phyloP scores from a whole-genome alignment of 2,329 filamentous ascomycete species.

The Herpotrichia juniperi region DNA sequence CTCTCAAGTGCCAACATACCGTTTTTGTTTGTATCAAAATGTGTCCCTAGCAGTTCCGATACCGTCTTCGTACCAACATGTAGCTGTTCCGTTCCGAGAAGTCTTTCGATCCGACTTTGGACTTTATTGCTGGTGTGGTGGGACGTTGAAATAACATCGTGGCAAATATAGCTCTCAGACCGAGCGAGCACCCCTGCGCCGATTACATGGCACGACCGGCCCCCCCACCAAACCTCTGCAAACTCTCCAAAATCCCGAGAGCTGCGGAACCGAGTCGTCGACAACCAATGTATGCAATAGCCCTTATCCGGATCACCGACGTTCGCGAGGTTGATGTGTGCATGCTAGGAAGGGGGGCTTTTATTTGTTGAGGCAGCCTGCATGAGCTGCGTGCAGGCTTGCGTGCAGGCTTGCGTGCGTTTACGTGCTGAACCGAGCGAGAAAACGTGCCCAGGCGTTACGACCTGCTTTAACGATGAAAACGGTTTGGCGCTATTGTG shows the following conservation, averaged over 20 bases:
- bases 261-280: neutral
- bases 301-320: neutral
- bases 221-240: too few species aligned
- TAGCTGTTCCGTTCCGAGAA: neutral
- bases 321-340: neutral
- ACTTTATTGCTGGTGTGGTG: neutral
- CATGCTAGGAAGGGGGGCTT: slow-evolving; percentile 1
- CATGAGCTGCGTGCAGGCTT: slow-evolving; percentile 14
- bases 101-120: too few species aligned
- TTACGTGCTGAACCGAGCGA: slow-evolving; percentile 12
- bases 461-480: neutral
- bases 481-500: neutral
- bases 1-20: too few species aligned
- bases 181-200: neutral
- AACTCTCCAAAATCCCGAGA: neutral
- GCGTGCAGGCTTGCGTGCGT: slow-evolving; percentile 1
- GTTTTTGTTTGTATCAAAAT: neutral
- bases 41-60: too few species aligned
- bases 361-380: slow-evolving; percentile 17
- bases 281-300: neutral
- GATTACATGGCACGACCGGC: too few species aligned
- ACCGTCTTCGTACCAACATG: neutral
- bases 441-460: neutral
- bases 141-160: too few species aligned
- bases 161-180: too few species aligned